Percentiles rank a stretch among this genome's conserved stretches.
Evolutionary conservation across 2,329 filamentous ascomycete genomes (phyloP).

Genomic region (Fusarium heterosporum): DNA sequence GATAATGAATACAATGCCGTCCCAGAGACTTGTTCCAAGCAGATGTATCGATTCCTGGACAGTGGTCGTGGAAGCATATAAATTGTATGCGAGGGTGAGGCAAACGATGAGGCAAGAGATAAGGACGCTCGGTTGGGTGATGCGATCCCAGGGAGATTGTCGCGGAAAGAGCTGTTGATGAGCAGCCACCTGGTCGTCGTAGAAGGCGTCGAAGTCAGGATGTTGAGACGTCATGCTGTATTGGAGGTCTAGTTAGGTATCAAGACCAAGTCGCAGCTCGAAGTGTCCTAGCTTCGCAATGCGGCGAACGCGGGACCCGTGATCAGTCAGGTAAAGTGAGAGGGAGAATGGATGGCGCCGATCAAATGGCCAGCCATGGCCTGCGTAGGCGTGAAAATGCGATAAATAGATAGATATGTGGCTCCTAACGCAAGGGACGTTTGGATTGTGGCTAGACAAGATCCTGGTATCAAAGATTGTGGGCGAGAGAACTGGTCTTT

Average conservation of each 20-base stretch:
- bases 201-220: constrained; percentile 50
- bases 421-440: not conserved
- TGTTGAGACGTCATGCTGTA: constrained; percentile 52
- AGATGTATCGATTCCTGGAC: constrained; percentile 46
- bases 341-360: constrained; percentile 37
- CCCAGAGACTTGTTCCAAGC: constrained; percentile 66
- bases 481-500: not conserved
- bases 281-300: constrained; percentile 39
- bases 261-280: constrained; percentile 30
- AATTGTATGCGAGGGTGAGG: constrained; percentile 51
- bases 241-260: constrained; percentile 3
- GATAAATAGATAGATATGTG: constrained; percentile 3
- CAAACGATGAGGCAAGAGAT: constrained; percentile 51
- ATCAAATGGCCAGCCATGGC: constrained; percentile 45
- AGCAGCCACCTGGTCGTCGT: constrained; percentile 52
- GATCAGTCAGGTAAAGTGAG: constrained; percentile 43
- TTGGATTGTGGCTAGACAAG: not conserved
- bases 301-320: constrained; percentile 33
- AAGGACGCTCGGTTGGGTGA: constrained; percentile 52
- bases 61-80: constrained; percentile 51
- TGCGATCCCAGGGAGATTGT: constrained; percentile 48
- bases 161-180: constrained; percentile 48
- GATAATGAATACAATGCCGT: constrained; percentile 66
- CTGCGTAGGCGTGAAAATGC: constrained; percentile 22
- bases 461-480: not conserved